These are phyloP conservation scores for Trichoderma sp. DNA, from an alignment of 2,329 filamentous ascomycete species.

Conservation along the genomic window DNA sequence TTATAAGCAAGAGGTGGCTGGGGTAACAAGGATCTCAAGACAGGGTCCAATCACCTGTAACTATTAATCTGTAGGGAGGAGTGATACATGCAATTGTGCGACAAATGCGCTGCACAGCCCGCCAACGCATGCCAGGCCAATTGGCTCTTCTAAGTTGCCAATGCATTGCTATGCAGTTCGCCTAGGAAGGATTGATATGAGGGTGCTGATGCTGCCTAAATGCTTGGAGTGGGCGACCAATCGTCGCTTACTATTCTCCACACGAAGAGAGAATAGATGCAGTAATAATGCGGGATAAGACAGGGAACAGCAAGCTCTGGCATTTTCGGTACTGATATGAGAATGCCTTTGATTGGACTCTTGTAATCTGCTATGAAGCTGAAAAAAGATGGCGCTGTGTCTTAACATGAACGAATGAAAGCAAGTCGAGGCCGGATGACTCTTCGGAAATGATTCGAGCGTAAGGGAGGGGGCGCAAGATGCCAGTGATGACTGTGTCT, in stretches of 20 bases:
- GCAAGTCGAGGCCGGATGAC: neutral
- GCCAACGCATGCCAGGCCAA: neutral
- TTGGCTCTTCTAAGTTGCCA: neutral
- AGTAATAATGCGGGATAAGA: neutral
- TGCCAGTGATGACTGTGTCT: neutral
- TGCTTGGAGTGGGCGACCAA: neutral
- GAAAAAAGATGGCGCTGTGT: neutral
- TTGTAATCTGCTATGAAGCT: neutral
- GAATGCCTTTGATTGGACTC: neutral
- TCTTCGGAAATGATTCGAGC: neutral
- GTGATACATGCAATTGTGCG: neutral
- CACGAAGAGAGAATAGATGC: neutral
- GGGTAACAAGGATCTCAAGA: neutral
- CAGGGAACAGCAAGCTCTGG: neutral
- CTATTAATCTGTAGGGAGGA: neutral
- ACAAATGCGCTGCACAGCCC: neutral
- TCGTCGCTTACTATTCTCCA: neutral
- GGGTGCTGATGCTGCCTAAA: neutral
- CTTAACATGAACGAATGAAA: neutral
- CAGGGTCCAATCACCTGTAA: neutral
- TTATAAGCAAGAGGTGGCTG: neutral
- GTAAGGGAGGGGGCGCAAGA: neutral
- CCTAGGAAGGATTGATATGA: neutral
- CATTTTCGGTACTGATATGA: neutral
- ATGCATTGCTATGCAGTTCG: neutral